Evolutionary conservation across 2,329 filamentous ascomycete genomes (phyloP).

Genomic region (Aspergillus alliaceus): DNA sequence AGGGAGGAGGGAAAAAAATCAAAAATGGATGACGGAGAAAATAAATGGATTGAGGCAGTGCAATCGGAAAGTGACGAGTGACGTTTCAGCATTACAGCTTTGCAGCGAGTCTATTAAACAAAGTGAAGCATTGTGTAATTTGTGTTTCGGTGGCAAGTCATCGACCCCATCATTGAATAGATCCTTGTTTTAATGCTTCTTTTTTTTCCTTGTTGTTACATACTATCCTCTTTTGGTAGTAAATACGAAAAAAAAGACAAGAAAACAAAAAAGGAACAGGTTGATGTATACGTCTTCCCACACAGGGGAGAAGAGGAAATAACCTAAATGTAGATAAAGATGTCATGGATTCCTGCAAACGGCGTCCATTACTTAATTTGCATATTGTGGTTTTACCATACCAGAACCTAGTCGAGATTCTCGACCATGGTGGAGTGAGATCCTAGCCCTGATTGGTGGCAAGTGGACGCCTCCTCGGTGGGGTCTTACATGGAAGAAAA

Average conservation of each 20-base stretch:
- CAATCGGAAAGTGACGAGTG: conserved; percentile 23
- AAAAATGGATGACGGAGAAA: background rate
- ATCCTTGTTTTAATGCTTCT: background rate
- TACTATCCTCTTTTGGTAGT: too few relatives aligned
- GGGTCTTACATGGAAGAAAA: background rate
- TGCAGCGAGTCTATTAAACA: conserved; percentile 9
- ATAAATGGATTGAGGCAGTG: conserved; percentile 34
- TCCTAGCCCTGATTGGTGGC: too few relatives aligned
- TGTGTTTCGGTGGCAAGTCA: conserved; percentile 2
- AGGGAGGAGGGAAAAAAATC: conserved; percentile 7
- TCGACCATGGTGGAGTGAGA: too few relatives aligned
- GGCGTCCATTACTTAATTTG: background rate
- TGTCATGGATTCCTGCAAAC: too few relatives aligned
- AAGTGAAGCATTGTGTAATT: conserved; percentile 4
- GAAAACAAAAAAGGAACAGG: too few relatives aligned
- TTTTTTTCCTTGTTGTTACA: background rate
- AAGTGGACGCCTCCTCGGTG: background rate
- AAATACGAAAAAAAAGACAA: too few relatives aligned
- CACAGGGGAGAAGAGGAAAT: background rate
- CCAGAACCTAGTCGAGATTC: background rate
- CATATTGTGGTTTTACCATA: background rate
- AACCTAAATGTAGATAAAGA: too few relatives aligned
- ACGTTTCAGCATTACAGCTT: conserved; percentile 17
- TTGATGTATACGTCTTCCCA: background rate
- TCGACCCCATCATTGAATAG: background rate